Conservation (phyloP, 164 flowering plant species). For the Aristolochia fimbriata region DNA sequence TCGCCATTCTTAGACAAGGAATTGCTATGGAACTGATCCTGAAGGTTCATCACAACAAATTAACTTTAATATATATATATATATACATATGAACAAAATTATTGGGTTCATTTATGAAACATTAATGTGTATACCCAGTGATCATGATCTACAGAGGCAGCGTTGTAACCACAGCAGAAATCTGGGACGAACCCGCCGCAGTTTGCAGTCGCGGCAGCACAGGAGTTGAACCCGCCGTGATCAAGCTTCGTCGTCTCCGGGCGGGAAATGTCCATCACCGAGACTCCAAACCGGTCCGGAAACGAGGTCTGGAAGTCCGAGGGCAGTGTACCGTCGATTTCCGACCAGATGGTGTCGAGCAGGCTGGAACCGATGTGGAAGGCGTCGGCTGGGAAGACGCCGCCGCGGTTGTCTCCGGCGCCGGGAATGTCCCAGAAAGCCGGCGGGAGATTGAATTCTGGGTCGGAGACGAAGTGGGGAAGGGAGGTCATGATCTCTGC, state of each 20-base stretch:
- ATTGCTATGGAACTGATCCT: slow-evolving; percentile 32
- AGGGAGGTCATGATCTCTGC: slow-evolving; percentile 2
- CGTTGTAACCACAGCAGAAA: background rate
- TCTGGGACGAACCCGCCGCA: background rate
- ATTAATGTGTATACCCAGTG: background rate
- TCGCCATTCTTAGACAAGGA: slow-evolving; percentile 20
- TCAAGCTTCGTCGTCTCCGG: slow-evolving; percentile 1
- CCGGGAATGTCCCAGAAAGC: slow-evolving; percentile 5
- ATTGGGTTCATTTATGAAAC: too few species aligned
- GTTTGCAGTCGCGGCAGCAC: background rate
- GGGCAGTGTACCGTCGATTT: slow-evolving; percentile 2
- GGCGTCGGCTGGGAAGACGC: slow-evolving; percentile 10
- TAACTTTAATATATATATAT: too few species aligned
- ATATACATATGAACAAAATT: too few species aligned
- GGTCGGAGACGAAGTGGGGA: slow-evolving; percentile 10
- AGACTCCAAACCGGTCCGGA: slow-evolving; percentile 12
- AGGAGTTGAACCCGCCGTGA: slow-evolving; percentile 6
- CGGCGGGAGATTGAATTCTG: slow-evolving; percentile 10
- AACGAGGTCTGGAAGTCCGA: slow-evolving; percentile 10
- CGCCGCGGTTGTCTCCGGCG: background rate
- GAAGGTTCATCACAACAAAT: background rate
- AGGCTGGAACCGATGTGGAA: slow-evolving; percentile 8
- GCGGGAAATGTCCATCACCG: slow-evolving; percentile 5
- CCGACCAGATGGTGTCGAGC: slow-evolving; percentile 3
- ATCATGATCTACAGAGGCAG: slow-evolving; percentile 1